Conservation (phyloP, 768 basidiomycete species). For the Fomitopsis pulvina region DNA sequence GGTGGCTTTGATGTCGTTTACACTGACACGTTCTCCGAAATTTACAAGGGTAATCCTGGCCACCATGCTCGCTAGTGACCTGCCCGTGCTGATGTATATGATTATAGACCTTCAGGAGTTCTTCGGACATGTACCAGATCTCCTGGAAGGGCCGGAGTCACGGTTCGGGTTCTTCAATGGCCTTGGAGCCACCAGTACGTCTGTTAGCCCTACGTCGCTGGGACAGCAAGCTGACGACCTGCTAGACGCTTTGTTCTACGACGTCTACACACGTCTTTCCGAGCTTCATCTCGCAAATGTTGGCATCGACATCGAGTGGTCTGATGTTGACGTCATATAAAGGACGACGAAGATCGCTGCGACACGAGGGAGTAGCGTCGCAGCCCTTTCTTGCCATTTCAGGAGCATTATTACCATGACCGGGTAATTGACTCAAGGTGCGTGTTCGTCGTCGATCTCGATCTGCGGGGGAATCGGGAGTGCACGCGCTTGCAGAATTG, state of each 20-base stretch:
- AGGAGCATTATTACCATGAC: too few species aligned
- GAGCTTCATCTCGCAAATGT: conserved; percentile 82
- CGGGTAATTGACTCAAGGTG: too few species aligned
- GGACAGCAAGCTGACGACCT: too few species aligned
- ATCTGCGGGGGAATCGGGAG: too few species aligned
- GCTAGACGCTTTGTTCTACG: conserved; percentile 88
- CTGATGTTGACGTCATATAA: conserved; percentile 69
- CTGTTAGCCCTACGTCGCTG: too few species aligned
- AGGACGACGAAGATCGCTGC: conserved; percentile 51
- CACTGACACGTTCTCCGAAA: conserved; percentile 90
- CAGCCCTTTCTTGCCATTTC: too few species aligned
- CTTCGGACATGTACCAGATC: conserved; percentile 72
- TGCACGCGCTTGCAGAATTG: too few species aligned
- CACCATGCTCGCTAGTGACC: too few species aligned
- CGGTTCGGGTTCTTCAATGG: conserved; percentile 96
- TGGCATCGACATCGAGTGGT: conserved; percentile 78
- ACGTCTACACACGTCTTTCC: conserved; percentile 81
- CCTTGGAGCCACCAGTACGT: conserved; percentile 85
- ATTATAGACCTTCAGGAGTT: conserved; percentile 69
- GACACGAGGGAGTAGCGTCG: conserved; percentile 69
- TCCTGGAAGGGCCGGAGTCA: conserved; percentile 70
- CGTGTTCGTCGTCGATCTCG: too few species aligned
- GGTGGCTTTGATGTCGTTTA: conserved; percentile 87
- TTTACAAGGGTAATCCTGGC: conserved; percentile 48
- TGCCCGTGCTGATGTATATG: too few species aligned